These are phyloP conservation scores for Dioscorea cayenensis DNA, from an alignment of 116 monocot species.

Conservation along the genomic window DNA sequence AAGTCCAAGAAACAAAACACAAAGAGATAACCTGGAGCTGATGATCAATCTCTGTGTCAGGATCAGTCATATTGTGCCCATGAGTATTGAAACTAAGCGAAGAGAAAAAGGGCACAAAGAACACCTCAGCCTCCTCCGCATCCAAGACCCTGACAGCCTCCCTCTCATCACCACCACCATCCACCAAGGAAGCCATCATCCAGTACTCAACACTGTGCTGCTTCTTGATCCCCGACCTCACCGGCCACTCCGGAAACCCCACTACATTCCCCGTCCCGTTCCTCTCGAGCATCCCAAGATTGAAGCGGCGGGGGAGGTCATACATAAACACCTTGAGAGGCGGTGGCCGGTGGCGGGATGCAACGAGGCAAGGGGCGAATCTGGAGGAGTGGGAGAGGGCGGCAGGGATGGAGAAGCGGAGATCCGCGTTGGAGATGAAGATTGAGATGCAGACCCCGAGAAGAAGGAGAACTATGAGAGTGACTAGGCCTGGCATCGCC, in stretches of 20 bases:
- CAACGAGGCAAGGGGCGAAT: neutral
- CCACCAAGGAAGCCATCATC: conserved; percentile 81
- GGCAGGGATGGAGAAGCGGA: conserved; percentile 21
- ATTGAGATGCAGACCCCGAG: neutral
- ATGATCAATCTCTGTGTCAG: conserved; percentile 81
- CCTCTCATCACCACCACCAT: conserved; percentile 9
- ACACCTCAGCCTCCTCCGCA: conserved; percentile 59
- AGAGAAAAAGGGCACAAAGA: conserved; percentile 97
- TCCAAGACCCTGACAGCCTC: conserved; percentile 71
- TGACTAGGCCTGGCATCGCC: neutral
- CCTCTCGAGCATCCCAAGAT: conserved; percentile 59
- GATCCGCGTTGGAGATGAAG: conserved; percentile 34
- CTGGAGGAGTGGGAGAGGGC: conserved; percentile 8
- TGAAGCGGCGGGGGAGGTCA: conserved; percentile 79
- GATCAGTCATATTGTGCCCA: conserved; percentile 91
- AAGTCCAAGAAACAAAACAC: neutral
- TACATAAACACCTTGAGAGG: conserved; percentile 82
- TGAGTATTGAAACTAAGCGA: conserved; percentile 92
- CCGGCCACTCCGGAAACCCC: conserved; percentile 64
- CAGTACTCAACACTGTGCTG: conserved; percentile 99
- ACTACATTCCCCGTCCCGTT: conserved; percentile 4
- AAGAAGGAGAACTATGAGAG: neutral
- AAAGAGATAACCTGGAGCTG: conserved; percentile 63
- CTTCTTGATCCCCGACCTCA: conserved; percentile 46
- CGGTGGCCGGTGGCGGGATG: conserved; percentile 8